These are phyloP conservation scores for Helianthus annuus DNA, from an alignment of 129 eudicot genomes.

Conservation along the genomic window DNA sequence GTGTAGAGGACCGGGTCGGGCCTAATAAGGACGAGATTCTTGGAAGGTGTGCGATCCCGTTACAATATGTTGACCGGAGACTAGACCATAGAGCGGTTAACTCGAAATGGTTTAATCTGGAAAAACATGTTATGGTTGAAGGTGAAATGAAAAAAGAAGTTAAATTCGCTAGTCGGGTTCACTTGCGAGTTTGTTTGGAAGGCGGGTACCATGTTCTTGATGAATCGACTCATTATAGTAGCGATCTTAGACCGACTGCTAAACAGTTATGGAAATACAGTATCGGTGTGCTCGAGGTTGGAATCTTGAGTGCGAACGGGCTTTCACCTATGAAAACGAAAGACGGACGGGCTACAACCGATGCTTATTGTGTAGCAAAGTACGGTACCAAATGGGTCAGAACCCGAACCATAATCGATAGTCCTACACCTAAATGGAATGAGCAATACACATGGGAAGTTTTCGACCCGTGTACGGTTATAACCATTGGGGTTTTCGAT, in stretches of 20 bases:
- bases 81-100: slow-evolving; percentile 41
- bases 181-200: slow-evolving; percentile 49
- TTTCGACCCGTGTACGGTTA: slow-evolving; percentile 52
- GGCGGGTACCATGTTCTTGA: slow-evolving; percentile 59
- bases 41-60: slow-evolving; percentile 50
- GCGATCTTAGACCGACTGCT: slow-evolving; percentile 51
- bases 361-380: slow-evolving; percentile 60
- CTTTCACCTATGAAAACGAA: slow-evolving; percentile 47
- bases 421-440: slow-evolving; percentile 47
- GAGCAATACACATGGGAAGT: slow-evolving; percentile 60
- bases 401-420: slow-evolving; percentile 46
- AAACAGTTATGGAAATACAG: slow-evolving; percentile 47
- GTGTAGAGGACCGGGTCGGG: slow-evolving; percentile 51
- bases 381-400: slow-evolving; percentile 56
- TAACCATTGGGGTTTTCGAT: slow-evolving; percentile 48
- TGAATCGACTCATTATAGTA: slow-evolving; percentile 52
- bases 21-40: slow-evolving; percentile 43
- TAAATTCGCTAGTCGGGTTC: slow-evolving; percentile 40
- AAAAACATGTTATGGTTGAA: slow-evolving; percentile 44
- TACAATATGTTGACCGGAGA: slow-evolving; percentile 48
- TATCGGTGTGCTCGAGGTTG: slow-evolving; percentile 52
- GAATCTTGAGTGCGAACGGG: slow-evolving; percentile 48
- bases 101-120: slow-evolving; percentile 50
- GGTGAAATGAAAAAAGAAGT: slow-evolving; percentile 23
- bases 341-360: slow-evolving; percentile 48